phyloP scores from a whole-genome alignment of 495 filamentous ascomycete species.

The Neurospora sp. region DNA sequence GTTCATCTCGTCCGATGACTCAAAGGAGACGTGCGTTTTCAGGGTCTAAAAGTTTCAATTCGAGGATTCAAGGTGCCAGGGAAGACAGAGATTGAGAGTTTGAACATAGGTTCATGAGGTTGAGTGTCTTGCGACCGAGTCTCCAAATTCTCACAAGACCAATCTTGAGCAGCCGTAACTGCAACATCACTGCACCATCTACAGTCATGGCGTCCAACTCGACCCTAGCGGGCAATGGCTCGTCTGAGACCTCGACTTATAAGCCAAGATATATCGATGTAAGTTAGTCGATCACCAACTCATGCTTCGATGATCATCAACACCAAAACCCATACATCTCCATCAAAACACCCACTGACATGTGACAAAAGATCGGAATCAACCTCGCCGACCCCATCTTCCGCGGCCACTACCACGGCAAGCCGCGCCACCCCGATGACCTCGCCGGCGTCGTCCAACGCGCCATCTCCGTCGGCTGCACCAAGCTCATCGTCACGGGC shows the following conservation, averaged over 20 bases:
- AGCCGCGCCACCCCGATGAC: slow-evolving; percentile 69
- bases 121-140: background rate
- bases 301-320: background rate
- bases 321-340: background rate
- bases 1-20: background rate
- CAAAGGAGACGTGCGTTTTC: background rate
- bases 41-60: background rate
- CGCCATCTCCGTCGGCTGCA: slow-evolving; percentile 64
- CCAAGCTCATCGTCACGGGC: slow-evolving; percentile 90
- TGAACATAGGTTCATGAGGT: slow-evolving; percentile 6
- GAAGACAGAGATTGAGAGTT: background rate
- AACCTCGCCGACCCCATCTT: slow-evolving; percentile 89
- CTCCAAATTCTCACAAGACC: slow-evolving; percentile 4
- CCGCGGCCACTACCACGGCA: slow-evolving; percentile 73
- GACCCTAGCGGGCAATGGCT: background rate
- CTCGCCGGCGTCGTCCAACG: slow-evolving; percentile 65
- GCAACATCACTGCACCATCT: background rate
- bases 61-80: background rate
- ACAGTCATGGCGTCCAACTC: slow-evolving; percentile 11
- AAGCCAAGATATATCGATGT: slow-evolving; percentile 53
- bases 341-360: background rate
- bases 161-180: background rate
- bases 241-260: slow-evolving; percentile 14
- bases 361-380: slow-evolving; percentile 60
- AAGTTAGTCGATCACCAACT: slow-evolving; percentile 16